These are phyloP conservation scores for Sphaerulina musiva DNA, from an alignment of 2,329 filamentous ascomycete species.

Conservation along the genomic window DNA sequence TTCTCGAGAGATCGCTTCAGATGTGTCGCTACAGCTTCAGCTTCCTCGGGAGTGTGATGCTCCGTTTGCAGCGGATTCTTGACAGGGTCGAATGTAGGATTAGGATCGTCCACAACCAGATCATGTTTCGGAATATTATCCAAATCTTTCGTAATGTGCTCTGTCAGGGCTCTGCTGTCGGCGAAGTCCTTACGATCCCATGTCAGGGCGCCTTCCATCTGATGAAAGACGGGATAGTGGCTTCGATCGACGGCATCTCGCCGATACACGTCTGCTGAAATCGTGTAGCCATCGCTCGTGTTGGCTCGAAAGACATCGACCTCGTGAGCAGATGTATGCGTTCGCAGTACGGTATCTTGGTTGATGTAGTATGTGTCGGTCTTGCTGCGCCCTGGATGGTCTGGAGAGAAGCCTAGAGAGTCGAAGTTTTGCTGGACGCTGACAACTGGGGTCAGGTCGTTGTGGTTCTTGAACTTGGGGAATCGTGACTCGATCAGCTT, in stretches of 20 bases:
- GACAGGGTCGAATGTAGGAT: constrained; percentile 67
- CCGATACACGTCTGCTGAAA: constrained; percentile 91
- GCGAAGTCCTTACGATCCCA: constrained; percentile 67
- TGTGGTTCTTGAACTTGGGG: constrained; percentile 69
- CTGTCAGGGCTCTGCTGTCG: constrained; percentile 49
- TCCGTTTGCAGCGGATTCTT: constrained; percentile 74
- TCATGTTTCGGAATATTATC: constrained; percentile 64
- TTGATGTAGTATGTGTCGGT: constrained; percentile 98
- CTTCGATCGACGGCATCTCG: constrained; percentile 90
- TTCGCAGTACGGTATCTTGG: constrained; percentile 72
- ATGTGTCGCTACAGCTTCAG: constrained; percentile 74
- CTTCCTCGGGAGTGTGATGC: constrained; percentile 68
- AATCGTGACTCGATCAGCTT: constrained; percentile 90
- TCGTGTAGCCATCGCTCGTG: constrained; percentile 71
- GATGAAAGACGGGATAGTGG: constrained; percentile 96
- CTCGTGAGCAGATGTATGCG: constrained; percentile 92
- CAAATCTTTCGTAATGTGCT: constrained; percentile 64
- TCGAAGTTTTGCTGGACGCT: constrained; percentile 87
- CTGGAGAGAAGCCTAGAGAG: constrained; percentile 80
- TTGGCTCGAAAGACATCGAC: constrained; percentile 70
- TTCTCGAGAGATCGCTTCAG: constrained; percentile 83
- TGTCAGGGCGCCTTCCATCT: constrained; percentile 91
- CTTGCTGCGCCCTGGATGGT: constrained; percentile 79
- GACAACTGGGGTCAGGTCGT: constrained; percentile 74
- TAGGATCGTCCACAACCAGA: constrained; percentile 75